Evolutionary conservation across 2,329 filamentous ascomycete genomes (phyloP), one percentile per base, ranked within the genome.

Genomic region (Cyanodermella asteris): DNA sequence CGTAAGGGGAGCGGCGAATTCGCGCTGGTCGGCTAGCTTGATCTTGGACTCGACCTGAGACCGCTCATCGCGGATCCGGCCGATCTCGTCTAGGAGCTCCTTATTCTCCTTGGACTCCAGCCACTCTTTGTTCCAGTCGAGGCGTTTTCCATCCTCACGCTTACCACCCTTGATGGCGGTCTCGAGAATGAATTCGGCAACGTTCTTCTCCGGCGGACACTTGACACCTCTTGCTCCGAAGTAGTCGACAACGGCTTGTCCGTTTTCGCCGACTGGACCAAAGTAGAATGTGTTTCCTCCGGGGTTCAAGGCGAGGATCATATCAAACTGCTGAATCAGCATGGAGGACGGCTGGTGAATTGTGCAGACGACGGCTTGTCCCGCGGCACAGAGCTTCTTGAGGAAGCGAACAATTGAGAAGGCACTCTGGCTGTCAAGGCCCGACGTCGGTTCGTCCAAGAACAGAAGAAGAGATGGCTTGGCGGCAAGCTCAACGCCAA

Each of bases 111-210:
- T 49, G 1, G 71, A 78, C 22, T 61, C 61, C 14, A 53, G 50
- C 75, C 76, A 82, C 40, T 77, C 71, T 18, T 76, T 61, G 39
- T 74, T 72, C 75, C 75, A 82, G 39, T 80, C 59, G 21, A 76
- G 49, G 16, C 47, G 50, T 27, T 52, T 61, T 19, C 65, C 66
- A 23, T 69, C 55, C 13, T 44, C 37, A 16, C 55, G 50, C 28
- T 58, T 57, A 7, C 51, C 48, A 7, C 57, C 56, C 35, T 67
- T 68, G 1, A 64, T 64, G 2, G 64, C 65, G 4, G 66, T 70
- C 39, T 72, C 67, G 4, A 72, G 54, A 16, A 72, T 64, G 43
- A 71, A 72, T 34, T 72, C 67, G 3, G 66, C 67, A 4, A 70
- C 58, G 38, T 72, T 72, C 46, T 68, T 71, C 36, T 46, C 63